Evolutionary conservation across 2,329 filamentous ascomycete species (phyloP), one percentile per base, ranked within the genome.

Genomic region (Apiospora phragmitis): DNA sequence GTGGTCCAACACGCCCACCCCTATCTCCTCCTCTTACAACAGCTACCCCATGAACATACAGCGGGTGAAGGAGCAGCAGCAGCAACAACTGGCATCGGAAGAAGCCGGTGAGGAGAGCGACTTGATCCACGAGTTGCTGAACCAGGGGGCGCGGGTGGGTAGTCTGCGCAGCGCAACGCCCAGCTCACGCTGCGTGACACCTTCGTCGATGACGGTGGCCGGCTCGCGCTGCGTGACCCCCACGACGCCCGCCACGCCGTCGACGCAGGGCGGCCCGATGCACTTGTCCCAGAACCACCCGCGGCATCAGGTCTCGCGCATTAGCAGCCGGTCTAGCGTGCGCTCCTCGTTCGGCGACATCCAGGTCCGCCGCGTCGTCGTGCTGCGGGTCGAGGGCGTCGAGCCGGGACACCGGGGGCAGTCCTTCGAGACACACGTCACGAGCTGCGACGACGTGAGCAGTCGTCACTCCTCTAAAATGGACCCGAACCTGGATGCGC

Each of bases 391-490:
- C 29, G 65, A 67, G 42, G 65, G 42, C 65, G 18, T 67, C 42
- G 67, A 68, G 24, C 43, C 29, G 14, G 67, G 67, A 11, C 67
- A 55, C 45, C 26, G 43, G 3, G 67, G 67, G 21, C 67, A 68
- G 29, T 68, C 67, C 9, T 55, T 55, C 29, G 67, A 68, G 35
- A 68, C 67, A 16, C 67, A 51, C 32, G 67, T 68, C n/a, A 67
- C 65, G n/a, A 67, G 55, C 21, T 62, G 55, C 32, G 55, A 62
- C 8, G 55, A 62, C 55, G 55, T 38, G 32, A 62, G 32, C 32
- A 62, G 55, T 16, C 38, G 32, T 18, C 55, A 62, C 21, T 62
- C 55, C 32, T 62, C 55, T 8, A 32, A 38, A 18, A 21, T 18
- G 16, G 55, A 32, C 9, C 14, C 38, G 55, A 38, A n/a, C 21